These are phyloP conservation scores for Aspergillus proliferans DNA, from an alignment of 2,329 filamentous ascomycete species.

Conservation along the genomic window DNA sequence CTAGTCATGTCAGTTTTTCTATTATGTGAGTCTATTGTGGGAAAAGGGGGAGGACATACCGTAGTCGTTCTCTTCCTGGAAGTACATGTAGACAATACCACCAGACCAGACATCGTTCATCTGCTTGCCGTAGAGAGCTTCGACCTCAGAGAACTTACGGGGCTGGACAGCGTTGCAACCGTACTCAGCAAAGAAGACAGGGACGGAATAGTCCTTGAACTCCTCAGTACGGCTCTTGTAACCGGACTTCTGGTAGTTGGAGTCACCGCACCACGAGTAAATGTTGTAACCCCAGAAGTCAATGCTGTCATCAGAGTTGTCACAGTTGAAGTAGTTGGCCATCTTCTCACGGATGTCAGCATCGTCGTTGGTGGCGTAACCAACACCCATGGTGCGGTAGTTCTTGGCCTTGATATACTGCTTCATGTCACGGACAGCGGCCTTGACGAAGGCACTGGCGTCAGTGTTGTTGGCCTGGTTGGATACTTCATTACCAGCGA, in stretches of 20 bases:
- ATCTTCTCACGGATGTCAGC: slow-evolving; percentile 71
- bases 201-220: slow-evolving; percentile 80
- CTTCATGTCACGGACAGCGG: slow-evolving; percentile 91
- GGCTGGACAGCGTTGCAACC: slow-evolving; percentile 73
- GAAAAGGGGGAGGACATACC: slow-evolving; percentile 43
- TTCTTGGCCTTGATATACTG: slow-evolving; percentile 73
- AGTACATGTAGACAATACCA: slow-evolving; percentile 98
- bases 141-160: slow-evolving; percentile 78
- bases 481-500: slow-evolving; percentile 93
- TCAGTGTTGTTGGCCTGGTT: slow-evolving; percentile 80
- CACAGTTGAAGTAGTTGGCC: slow-evolving; percentile 91
- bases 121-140: slow-evolving; percentile 65
- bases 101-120: slow-evolving; percentile 87
- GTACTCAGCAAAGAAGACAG: slow-evolving; percentile 96
- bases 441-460: slow-evolving; percentile 91
- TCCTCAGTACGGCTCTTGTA: slow-evolving; percentile 75
- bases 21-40: background rate
- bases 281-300: slow-evolving; percentile 99
- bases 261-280: slow-evolving; percentile 94
- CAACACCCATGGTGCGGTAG: slow-evolving; percentile 74
- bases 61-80: slow-evolving; percentile 81
- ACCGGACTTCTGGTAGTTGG: slow-evolving; percentile 66
- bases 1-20: slow-evolving; percentile 12
- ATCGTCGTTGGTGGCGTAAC: slow-evolving; percentile 93
- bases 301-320: slow-evolving; percentile 58